Percentiles rank a stretch among this genome's conserved stretches.
These are phyloP conservation scores for Pleomassaria siparia DNA, from an alignment of 2,329 filamentous ascomycete species.

Conservation along the genomic window DNA sequence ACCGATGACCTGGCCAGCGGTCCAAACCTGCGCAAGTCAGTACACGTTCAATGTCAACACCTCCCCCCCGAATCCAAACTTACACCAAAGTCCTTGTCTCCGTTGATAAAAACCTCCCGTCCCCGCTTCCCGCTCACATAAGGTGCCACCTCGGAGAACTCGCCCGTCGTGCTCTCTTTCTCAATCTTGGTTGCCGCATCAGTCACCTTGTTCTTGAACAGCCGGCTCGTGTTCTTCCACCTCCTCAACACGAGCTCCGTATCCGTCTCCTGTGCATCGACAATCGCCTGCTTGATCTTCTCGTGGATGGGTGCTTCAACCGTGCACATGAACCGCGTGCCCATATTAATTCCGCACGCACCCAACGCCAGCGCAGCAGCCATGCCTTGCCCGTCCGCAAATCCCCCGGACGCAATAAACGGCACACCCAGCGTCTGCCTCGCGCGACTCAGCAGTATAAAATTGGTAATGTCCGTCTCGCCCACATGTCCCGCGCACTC, in stretches of 20 bases:
- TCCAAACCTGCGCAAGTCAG: conserved; percentile 72
- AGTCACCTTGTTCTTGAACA: conserved; percentile 90
- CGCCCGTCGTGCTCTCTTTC: conserved; percentile 75
- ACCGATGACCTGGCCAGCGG: conserved; percentile 87
- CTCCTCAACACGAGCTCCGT: conserved; percentile 83
- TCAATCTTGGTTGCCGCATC: conserved; percentile 80
- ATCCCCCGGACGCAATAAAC: conserved; percentile 94
- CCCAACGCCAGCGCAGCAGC: conserved; percentile 88
- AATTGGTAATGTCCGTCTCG: conserved; percentile 85
- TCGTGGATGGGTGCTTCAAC: conserved; percentile 88
- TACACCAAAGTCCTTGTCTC: conserved; percentile 80
- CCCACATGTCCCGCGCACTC: conserved; percentile 93
- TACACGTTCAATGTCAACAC: conserved; percentile 3
- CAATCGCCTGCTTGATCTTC: conserved; percentile 93
- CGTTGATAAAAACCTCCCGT: conserved; percentile 86
- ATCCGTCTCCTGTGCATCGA: conserved; percentile 84
- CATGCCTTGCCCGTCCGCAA: conserved; percentile 90
- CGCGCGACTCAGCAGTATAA: conserved; percentile 82
- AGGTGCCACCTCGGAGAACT: conserved; percentile 86
- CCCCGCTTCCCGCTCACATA: conserved; percentile 90
- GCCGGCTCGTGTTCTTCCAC: conserved; percentile 88
- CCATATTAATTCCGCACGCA: conserved; percentile 97
- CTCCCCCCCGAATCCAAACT: conserved; percentile 12
- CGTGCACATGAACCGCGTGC: conserved; percentile 96
- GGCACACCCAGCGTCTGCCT: conserved; percentile 81